Base-by-base conservation (phyloP, 2,329 filamentous ascomycete genomes). In the Penicillium italicum region DNA sequence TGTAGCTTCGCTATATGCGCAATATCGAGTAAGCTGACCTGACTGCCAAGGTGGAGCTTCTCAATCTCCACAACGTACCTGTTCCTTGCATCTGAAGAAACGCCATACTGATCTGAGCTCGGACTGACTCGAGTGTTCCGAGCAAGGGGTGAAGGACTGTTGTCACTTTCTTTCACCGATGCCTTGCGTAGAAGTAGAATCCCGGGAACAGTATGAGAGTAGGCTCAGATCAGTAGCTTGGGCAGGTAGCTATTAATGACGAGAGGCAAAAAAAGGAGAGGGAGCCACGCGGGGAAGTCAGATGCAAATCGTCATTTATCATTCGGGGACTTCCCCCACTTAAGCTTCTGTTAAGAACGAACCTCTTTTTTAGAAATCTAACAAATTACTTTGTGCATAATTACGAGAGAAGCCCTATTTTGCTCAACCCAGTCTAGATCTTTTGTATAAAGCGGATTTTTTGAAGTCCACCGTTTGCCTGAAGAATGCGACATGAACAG, bases 1-100 rank as follows among this genome's bases (percentile, higher is more conserved):
- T 83, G 78, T 54, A 88, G 79, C 75, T 92, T 91, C 57, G 79
- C 82, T 90, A 66, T 57, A 53, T 36, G 26, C 10, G n/a, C n/a
- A 46, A 51, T 24, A 16, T 46, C 10, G 14, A 34, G 20, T 57
- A 28, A 54, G 36, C 12, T 12, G 43, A 34, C 36, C 12, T 31
- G 22, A 11, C 20, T 11, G 18, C 18, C 22, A 12, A 22, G 11
- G 8, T 22, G 20, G 20, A 18, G 31, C 41, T 8, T 28, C 10
- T 14, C 12, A 20, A 24, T 24, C 20, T 26, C 18, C 26, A 22
- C 10, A n/a, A 36, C 59, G 52, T 65, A 71, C 69, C 69, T 62
- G 66, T 48, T 37, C 67, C 67, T 28, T 65, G 62, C 46, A 67
- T 57, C 34, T 64, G 60, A 52, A 51, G 58, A 40, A 57, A 60